Conservation (phyloP, 2,329 filamentous ascomycete species). For the Diaporthe citrichinensis region DNA sequence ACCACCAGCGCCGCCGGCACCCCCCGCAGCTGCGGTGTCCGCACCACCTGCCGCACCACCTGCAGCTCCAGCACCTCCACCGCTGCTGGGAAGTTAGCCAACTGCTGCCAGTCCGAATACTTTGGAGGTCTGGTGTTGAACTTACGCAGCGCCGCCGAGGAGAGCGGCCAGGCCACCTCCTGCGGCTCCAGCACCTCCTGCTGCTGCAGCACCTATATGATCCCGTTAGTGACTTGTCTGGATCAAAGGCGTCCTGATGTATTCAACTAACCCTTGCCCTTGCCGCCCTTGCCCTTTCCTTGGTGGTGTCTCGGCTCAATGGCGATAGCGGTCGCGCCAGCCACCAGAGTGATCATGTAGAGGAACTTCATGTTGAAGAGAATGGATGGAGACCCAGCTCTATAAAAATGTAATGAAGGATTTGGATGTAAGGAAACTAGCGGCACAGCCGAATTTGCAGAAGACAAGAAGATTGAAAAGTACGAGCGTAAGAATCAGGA, state of each 20-base stretch:
- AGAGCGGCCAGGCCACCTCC: conserved; percentile 6
- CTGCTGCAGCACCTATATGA: neutral
- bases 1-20: neutral
- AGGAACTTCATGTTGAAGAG: conserved; percentile 31
- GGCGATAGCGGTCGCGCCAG: conserved; percentile 3
- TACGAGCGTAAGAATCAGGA: neutral
- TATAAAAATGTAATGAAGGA: neutral
- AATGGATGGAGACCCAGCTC: conserved; percentile 25
- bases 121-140: neutral
- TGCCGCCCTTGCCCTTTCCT: conserved; percentile 25
- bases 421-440: conserved; percentile 1
- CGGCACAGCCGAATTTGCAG: conserved; percentile 22
- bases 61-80: conserved; percentile 12
- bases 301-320: conserved; percentile 24
- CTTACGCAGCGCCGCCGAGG: conserved; percentile 12
- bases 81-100: neutral
- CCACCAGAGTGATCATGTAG: conserved; percentile 25
- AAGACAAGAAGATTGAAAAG: neutral
- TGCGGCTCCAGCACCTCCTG: neutral
- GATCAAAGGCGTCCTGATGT: neutral
- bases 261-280: conserved; percentile 11
- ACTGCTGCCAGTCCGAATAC: too few species aligned
- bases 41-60: conserved; percentile 4
- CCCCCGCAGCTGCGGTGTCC: neutral
- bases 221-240: neutral